Conservation (phyloP, 768 basidiomycete species). For the Lentinula sp. region DNA sequence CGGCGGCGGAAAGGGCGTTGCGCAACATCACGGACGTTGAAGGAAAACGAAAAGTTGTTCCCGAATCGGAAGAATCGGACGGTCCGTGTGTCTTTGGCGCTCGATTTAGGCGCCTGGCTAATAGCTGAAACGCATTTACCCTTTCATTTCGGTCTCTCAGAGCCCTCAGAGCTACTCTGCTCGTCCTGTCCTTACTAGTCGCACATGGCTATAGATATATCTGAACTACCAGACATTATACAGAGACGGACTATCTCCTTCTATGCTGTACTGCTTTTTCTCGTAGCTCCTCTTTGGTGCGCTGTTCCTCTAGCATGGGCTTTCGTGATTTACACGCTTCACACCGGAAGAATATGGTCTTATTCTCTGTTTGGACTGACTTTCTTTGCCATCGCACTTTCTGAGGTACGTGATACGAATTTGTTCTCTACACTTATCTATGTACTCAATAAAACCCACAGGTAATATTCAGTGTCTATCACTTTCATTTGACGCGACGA, state of each 20-base stretch:
- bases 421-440: neutral
- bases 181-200: slow-evolving; percentile 5
- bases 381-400: slow-evolving; percentile 45
- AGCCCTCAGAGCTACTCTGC: neutral
- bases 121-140: too few species aligned
- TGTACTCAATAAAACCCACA: slow-evolving; percentile 19
- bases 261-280: slow-evolving; percentile 49
- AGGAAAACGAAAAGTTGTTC: slow-evolving; percentile 12
- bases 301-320: slow-evolving; percentile 60
- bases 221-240: slow-evolving; percentile 27
- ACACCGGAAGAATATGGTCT: slow-evolving; percentile 32
- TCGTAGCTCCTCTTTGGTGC: slow-evolving; percentile 62
- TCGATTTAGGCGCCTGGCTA: slow-evolving; percentile 4
- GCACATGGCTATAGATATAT: neutral
- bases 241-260: slow-evolving; percentile 43
- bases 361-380: slow-evolving; percentile 31
- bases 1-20: slow-evolving; percentile 51
- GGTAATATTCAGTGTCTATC: slow-evolving; percentile 68
- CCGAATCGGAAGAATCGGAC: slow-evolving; percentile 14
- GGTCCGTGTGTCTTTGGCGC: slow-evolving; percentile 11
- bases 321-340: slow-evolving; percentile 48
- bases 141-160: neutral
- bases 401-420: slow-evolving; percentile 41
- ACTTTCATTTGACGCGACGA: slow-evolving; percentile 41
- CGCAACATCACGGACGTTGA: slow-evolving; percentile 52